A percentile compares a stretch with the other conserved stretches of the same genome.
These are phyloP conservation scores for Suhomyces bolitotheri DNA, from an alignment of 1,139 yeast species.

Conservation along the genomic window DNA sequence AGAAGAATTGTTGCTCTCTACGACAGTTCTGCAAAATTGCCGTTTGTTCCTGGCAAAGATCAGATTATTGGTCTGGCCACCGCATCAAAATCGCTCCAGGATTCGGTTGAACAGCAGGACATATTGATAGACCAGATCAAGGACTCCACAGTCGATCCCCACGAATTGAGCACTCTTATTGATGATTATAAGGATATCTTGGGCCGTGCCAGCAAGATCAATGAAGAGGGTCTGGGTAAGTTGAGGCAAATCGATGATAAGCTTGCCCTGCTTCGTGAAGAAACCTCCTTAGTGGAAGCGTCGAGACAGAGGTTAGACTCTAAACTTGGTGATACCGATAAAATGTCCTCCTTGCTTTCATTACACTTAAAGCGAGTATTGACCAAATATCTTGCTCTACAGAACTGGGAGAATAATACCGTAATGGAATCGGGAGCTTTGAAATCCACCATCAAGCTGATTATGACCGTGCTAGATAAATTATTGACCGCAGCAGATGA, in stretches of 20 bases:
- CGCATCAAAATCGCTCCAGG: conserved; percentile 27
- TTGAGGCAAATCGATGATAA: conserved; percentile 5
- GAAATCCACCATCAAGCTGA: conserved; percentile 16
- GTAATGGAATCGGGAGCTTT: conserved; percentile 22
- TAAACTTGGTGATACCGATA: conserved; percentile 5
- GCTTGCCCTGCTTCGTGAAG: conserved; percentile 1
- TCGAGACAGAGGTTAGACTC: background rate
- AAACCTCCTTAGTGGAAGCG: background rate
- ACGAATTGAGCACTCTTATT: conserved; percentile 5
- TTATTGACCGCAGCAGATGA: conserved; percentile 10
- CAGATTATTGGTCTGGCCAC: conserved; percentile 41
- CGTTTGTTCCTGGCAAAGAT: conserved; percentile 37
- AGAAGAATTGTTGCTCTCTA: conserved; percentile 24
- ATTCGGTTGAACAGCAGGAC: conserved; percentile 22
- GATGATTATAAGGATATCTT: conserved; percentile 12
- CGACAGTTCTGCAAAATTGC: conserved; percentile 29
- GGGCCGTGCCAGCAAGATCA: conserved; percentile 1
- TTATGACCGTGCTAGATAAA: conserved; percentile 8
- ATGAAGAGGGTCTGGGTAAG: conserved; percentile 6
- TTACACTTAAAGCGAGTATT: conserved; percentile 24
- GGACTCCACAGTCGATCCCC: background rate
- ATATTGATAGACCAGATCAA: conserved; percentile 10
- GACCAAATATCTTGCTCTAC: conserved; percentile 26
- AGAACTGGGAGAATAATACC: conserved; percentile 22
- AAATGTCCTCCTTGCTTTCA: conserved; percentile 7